Percentiles rank a stretch among this genome's conserved stretches.
These are phyloP conservation scores for Dothistroma pini DNA, from an alignment of 2,329 filamentous ascomycete genomes.

Conservation along the genomic window DNA sequence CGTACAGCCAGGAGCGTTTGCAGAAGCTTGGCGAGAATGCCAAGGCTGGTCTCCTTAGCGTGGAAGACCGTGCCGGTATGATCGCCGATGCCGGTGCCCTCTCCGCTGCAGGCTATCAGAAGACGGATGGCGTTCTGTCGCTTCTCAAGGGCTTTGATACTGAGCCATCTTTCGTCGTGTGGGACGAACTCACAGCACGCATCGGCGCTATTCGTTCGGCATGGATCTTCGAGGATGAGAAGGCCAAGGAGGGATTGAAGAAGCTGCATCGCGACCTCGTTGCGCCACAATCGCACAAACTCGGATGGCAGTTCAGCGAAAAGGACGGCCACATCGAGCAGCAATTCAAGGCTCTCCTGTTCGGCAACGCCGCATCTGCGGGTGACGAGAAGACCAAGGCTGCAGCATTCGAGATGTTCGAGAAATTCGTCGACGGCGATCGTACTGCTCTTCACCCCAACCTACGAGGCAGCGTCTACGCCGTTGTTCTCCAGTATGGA, in stretches of 20 bases:
- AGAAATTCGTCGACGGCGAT: slow-evolving; percentile 76
- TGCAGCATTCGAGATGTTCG: slow-evolving; percentile 86
- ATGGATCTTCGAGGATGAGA: slow-evolving; percentile 82
- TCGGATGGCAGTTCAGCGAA: slow-evolving; percentile 85
- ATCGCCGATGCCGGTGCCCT: slow-evolving; percentile 82
- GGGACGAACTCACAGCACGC: slow-evolving; percentile 83
- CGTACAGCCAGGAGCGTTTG: slow-evolving; percentile 77
- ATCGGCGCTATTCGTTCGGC: slow-evolving; percentile 74
- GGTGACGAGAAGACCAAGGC: slow-evolving; percentile 75
- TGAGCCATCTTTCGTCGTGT: slow-evolving; percentile 88
- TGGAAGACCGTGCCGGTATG: slow-evolving; percentile 93
- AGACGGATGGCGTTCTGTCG: slow-evolving; percentile 82
- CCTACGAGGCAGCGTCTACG: slow-evolving; percentile 80
- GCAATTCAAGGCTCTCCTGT: slow-evolving; percentile 91
- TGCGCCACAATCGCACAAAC: slow-evolving; percentile 73
- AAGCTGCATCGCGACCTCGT: slow-evolving; percentile 77
- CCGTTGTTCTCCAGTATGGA: slow-evolving; percentile 77
- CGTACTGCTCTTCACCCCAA: slow-evolving; percentile 83
- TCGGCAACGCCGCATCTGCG: slow-evolving; percentile 74
- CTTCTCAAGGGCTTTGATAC: slow-evolving; percentile 77
- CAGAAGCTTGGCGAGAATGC: slow-evolving; percentile 84
- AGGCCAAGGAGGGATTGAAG: slow-evolving; percentile 71
- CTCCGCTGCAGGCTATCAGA: slow-evolving; percentile 86
- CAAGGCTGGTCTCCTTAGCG: slow-evolving; percentile 71
- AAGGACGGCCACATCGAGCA: slow-evolving; percentile 84